These are phyloP conservation scores for Cryphonectria radicalis DNA, from an alignment of 2,329 filamentous ascomycete species.

Conservation along the genomic window DNA sequence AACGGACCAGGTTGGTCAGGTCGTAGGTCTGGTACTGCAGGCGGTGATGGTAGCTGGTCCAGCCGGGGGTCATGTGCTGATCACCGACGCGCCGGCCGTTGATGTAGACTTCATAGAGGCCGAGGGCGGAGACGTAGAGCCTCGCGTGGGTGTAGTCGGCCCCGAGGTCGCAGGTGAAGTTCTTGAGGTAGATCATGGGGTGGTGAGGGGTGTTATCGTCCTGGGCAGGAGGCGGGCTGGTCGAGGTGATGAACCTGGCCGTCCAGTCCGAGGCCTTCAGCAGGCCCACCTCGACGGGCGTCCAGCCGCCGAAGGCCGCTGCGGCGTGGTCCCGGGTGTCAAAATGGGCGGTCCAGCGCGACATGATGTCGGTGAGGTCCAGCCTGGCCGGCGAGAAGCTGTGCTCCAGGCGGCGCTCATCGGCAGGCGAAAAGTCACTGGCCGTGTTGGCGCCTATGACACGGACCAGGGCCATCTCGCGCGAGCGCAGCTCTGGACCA, in stretches of 20 bases:
- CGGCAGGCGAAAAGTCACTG: neutral
- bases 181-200: conserved; percentile 21
- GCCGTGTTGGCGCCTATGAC: conserved; percentile 14
- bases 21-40: conserved; percentile 50
- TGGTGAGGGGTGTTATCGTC: conserved; percentile 21
- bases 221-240: conserved; percentile 7
- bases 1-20: conserved; percentile 41
- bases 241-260: conserved; percentile 26
- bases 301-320: neutral
- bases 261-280: conserved; percentile 24
- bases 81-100: conserved; percentile 42
- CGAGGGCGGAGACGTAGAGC: conserved; percentile 39
- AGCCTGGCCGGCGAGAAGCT: neutral
- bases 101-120: conserved; percentile 44
- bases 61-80: conserved; percentile 46
- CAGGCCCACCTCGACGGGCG: conserved; percentile 22
- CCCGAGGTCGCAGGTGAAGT: conserved; percentile 14
- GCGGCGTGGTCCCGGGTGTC: neutral
- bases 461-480: conserved; percentile 20
- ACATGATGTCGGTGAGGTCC: neutral
- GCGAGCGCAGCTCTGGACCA: conserved; percentile 13
- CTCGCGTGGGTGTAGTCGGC: conserved; percentile 12
- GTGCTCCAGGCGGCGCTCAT: neutral
- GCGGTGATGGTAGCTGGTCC: conserved; percentile 49
- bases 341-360: neutral